A percentile compares a stretch with the other conserved stretches of the same genome.
These are phyloP conservation scores for Lachancea dasiensis DNA, from an alignment of 805 yeast genomes.

Conservation along the genomic window DNA sequence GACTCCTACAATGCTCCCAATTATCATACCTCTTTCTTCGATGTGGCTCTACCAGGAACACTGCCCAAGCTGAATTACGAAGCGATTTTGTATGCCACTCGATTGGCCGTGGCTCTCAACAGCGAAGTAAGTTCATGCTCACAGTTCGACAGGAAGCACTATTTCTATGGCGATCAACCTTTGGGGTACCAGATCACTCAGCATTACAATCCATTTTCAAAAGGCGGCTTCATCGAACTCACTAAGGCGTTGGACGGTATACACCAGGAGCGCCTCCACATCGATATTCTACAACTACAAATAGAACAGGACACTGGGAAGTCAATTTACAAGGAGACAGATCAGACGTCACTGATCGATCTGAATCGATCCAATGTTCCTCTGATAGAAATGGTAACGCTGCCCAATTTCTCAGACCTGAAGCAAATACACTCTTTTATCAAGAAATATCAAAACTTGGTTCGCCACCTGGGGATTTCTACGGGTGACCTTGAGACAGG, in stretches of 20 bases:
- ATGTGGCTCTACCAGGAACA: slow-evolving; percentile 86
- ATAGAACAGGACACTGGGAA: slow-evolving; percentile 95
- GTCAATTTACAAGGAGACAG: slow-evolving; percentile 45
- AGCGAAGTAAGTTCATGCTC: slow-evolving; percentile 51
- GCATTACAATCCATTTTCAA: slow-evolving; percentile 72
- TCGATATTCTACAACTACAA: slow-evolving; percentile 74
- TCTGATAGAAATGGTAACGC: slow-evolving; percentile 83
- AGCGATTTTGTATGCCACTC: slow-evolving; percentile 62
- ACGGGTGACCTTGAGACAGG: slow-evolving; percentile 92
- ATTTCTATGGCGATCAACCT: slow-evolving; percentile 95
- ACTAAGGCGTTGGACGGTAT: slow-evolving; percentile 49
- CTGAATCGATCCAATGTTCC: slow-evolving; percentile 82
- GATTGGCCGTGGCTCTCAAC: slow-evolving; percentile 65
- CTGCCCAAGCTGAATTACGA: slow-evolving; percentile 78
- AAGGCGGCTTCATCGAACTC: slow-evolving; percentile 53
- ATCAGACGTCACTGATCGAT: slow-evolving; percentile 49
- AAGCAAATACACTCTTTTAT: slow-evolving; percentile 72
- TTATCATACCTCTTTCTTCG: slow-evolving; percentile 66
- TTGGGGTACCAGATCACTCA: slow-evolving; percentile 95
- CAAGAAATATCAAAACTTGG: slow-evolving; percentile 68
- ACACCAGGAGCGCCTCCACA: slow-evolving; percentile 37
- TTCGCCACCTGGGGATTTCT: slow-evolving; percentile 65
- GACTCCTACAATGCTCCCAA: slow-evolving; percentile 52
- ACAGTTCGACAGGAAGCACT: slow-evolving; percentile 88
- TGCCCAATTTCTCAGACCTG: slow-evolving; percentile 70